These are phyloP conservation scores for Magnusiomyces ingens DNA, from an alignment of 1,139 yeast genomes.

Conservation along the genomic window DNA sequence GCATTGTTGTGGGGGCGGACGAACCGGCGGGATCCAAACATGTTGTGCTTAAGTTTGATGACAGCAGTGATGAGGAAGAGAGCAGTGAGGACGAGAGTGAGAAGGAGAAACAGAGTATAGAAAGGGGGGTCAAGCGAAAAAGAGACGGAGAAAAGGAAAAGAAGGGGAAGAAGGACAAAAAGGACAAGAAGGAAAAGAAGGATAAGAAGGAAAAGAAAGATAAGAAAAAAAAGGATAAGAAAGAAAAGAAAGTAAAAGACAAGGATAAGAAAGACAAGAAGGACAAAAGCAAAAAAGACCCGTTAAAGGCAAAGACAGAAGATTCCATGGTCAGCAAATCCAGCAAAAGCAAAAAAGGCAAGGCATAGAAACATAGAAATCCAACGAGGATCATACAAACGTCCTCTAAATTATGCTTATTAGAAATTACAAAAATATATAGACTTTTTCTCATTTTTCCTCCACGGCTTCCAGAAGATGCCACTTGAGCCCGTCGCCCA, in stretches of 20 bases:
- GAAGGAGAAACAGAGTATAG: not conserved
- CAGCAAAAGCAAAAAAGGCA: no score
- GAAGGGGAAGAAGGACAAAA: constrained; percentile 8
- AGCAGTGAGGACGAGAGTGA: constrained; percentile 6
- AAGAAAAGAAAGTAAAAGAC: constrained; percentile 3
- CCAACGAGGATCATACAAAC: not conserved
- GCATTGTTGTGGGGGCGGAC: not conserved
- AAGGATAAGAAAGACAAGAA: constrained; percentile 6
- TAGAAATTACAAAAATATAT: not conserved
- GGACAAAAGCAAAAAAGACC: constrained; percentile 14
- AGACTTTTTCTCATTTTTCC: constrained; percentile 19
- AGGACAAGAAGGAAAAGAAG: constrained; percentile 7
- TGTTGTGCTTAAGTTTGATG: no score
- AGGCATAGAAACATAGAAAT: not conserved
- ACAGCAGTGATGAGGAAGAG: constrained; percentile 17
- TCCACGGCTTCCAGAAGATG: constrained; percentile 29
- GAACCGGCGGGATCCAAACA: no score
- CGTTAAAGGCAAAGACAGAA: not conserved
- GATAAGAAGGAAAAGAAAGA: constrained; percentile 7
- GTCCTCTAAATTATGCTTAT: not conserved
- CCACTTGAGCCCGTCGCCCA: constrained; percentile 42
- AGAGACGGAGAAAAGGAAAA: constrained; percentile 1
- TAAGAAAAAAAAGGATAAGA: constrained; percentile 3
- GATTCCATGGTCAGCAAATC: not conserved
- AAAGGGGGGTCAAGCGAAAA: not conserved